Percentiles rank a stretch among this genome's conserved stretches.
phyloP scores from a whole-genome alignment of 1,284 basidiomycete genomes.

The Boletus hoseneyae region DNA sequence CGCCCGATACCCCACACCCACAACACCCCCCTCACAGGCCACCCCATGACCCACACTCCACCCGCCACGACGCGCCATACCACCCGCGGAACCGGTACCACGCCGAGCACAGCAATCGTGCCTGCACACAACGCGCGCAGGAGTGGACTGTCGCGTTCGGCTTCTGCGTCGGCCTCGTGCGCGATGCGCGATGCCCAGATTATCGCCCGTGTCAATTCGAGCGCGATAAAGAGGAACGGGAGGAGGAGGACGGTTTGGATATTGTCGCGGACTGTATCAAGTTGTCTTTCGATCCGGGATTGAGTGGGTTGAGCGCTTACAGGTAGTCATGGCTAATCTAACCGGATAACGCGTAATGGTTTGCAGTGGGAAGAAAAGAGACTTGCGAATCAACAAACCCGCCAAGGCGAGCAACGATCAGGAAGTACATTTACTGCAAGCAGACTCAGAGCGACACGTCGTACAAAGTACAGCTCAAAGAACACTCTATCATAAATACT shows the following conservation, averaged over 20 bases:
- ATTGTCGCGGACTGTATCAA: background rate
- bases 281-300: too few relatives aligned
- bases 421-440: too few relatives aligned
- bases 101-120: background rate
- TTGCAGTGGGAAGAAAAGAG: too few relatives aligned
- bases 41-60: slow-evolving; percentile 3
- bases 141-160: slow-evolving; percentile 8
- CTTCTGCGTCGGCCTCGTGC: background rate
- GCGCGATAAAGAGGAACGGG: slow-evolving; percentile 7
- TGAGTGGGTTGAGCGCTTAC: too few relatives aligned
- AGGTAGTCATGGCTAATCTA: too few relatives aligned
- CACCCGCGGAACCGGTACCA: background rate
- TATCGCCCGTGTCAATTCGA: slow-evolving; percentile 8
- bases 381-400: too few relatives aligned
- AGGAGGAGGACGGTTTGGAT: slow-evolving; percentile 6
- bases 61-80: background rate
- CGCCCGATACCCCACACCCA: slow-evolving; percentile 22
- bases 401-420: too few relatives aligned
- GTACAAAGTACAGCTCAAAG: background rate
- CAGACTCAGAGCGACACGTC: background rate
- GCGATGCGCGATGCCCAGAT: slow-evolving; percentile 12
- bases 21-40: slow-evolving; percentile 13
- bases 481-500: slow-evolving; percentile 23
- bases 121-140: slow-evolving; percentile 1
- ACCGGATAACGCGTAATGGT: too few relatives aligned